These are phyloP conservation scores for Danielia reshetovae DNA, from an alignment of 805 yeast genomes.

Conservation along the genomic window DNA sequence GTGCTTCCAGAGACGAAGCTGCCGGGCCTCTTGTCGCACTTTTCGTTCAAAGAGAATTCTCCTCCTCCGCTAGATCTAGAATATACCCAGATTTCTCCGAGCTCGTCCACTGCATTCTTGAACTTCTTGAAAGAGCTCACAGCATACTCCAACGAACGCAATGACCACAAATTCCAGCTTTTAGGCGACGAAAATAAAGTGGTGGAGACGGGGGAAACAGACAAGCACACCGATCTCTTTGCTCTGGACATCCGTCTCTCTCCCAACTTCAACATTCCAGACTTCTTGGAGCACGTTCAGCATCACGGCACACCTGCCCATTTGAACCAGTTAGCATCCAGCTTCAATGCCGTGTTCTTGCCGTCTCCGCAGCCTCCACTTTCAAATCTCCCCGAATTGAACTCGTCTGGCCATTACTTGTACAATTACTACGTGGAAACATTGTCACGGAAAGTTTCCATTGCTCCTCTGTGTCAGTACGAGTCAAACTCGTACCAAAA, in stretches of 20 bases:
- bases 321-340: constrained; percentile 10
- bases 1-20: no score
- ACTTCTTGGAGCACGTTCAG: constrained; percentile 12
- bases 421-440: constrained; percentile 49
- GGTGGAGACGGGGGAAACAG: neutral
- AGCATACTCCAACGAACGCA: constrained; percentile 5
- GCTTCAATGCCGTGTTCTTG: constrained; percentile 18
- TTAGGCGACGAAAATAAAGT: neutral
- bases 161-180: constrained; percentile 1
- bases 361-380: constrained; percentile 26
- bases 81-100: neutral
- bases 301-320: constrained; percentile 6
- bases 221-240: neutral
- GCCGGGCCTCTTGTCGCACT: no score
- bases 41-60: neutral
- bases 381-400: constrained; percentile 14
- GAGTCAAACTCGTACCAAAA: constrained; percentile 49
- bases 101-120: constrained; percentile 23
- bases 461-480: constrained; percentile 42
- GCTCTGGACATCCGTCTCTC: neutral
- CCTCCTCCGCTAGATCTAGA: constrained; percentile 2
- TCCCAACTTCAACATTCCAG: constrained; percentile 10
- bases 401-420: constrained; percentile 22
- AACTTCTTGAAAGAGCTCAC: constrained; percentile 23
- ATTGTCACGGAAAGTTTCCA: constrained; percentile 39